These are phyloP conservation scores for Gracilaria gracilis DNA, from an alignment of 23 red algal species.

Conservation along the genomic window DNA sequence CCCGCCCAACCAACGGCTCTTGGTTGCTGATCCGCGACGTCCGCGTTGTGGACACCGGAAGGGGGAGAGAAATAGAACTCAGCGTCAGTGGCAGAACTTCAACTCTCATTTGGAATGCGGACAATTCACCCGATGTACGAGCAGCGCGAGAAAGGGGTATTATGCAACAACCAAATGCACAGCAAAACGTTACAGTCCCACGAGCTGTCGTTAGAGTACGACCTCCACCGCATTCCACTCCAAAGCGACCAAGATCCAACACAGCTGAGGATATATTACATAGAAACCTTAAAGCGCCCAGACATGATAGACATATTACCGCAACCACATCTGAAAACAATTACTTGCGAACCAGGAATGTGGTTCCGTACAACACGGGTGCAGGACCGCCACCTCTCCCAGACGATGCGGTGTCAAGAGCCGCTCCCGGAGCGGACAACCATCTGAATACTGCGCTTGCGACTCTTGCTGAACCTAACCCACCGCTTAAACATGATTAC, in stretches of 20 bases:
- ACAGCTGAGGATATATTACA: not conserved
- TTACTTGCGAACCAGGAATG: not conserved
- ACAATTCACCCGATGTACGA: slow-evolving; percentile 23
- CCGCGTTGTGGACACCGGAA: not conserved
- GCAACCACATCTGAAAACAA: not conserved
- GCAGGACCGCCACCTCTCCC: not conserved
- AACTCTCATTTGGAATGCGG: slow-evolving; percentile 35
- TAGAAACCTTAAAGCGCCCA: not conserved
- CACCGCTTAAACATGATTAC: not conserved
- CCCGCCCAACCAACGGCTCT: not conserved
- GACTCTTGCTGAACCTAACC: not conserved
- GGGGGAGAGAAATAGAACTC: not conserved
- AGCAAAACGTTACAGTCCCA: not conserved
- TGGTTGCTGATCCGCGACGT: slow-evolving; percentile 55
- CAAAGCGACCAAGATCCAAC: not conserved
- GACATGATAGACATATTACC: not conserved
- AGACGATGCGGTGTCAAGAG: not conserved
- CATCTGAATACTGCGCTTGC: not conserved
- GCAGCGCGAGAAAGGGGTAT: not conserved
- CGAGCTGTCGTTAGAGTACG: not conserved
- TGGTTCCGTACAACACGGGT: not conserved
- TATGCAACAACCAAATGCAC: not conserved
- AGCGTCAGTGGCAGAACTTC: slow-evolving; percentile 43
- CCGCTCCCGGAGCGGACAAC: not conserved
- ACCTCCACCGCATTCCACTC: not conserved